Evolutionary conservation across 495 filamentous ascomycete genomes (phyloP).

Genomic region (Penicillium paxilli): DNA sequence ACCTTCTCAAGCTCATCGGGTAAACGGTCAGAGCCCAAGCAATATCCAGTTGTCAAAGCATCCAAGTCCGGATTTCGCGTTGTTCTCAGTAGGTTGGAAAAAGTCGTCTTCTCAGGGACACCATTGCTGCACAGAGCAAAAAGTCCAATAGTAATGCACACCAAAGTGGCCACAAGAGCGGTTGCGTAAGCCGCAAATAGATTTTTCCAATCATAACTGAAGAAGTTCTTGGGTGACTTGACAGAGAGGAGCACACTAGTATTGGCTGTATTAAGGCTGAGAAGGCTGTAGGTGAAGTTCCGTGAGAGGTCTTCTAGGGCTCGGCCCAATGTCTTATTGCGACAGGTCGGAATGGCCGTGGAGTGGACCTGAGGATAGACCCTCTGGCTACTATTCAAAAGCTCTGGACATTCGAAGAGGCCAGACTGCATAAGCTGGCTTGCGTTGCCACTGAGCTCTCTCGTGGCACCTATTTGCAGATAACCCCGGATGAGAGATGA

Average conservation of each 20-base stretch:
- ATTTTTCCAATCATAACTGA: neutral
- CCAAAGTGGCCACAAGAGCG: neutral
- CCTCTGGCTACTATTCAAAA: neutral
- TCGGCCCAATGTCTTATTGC: conserved; percentile 1
- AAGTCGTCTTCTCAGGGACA: neutral
- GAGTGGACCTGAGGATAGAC: too few relatives aligned
- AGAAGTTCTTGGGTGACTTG: conserved; percentile 3
- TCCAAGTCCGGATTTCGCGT: conserved; percentile 3
- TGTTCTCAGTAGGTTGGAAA: conserved; percentile 2
- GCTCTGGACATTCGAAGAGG: conserved; percentile 2
- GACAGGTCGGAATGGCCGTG: neutral
- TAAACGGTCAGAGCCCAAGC: neutral
- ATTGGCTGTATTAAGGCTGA: neutral
- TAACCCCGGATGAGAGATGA: neutral
- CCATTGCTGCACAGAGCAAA: conserved; percentile 1
- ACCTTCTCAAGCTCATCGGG: neutral
- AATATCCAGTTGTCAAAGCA: neutral
- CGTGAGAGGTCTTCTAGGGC: conserved; percentile 2
- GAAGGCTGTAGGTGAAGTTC: conserved; percentile 4
- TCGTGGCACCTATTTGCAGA: neutral
- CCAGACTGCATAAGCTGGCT: neutral
- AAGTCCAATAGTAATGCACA: neutral
- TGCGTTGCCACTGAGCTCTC: neutral
- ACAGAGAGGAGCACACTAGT: neutral
- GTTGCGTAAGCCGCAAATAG: neutral